Conservation (phyloP, 257 asterid species). For the Marsdenia floribunda region DNA sequence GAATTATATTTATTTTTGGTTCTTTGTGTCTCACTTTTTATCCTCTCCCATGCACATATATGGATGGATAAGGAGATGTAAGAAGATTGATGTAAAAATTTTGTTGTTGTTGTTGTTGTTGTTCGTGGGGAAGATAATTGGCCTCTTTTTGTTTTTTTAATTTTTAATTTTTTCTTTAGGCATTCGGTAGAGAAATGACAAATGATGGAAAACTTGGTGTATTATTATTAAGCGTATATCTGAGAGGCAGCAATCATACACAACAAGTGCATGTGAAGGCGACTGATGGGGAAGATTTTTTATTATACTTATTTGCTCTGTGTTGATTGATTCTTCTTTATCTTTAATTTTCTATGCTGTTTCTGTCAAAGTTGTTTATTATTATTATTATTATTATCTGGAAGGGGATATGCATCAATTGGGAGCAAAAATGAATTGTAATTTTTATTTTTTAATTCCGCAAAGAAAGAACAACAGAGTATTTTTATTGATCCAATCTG, state of each 20-base stretch:
- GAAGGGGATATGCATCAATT: background rate
- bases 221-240: background rate
- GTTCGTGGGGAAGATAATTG: background rate
- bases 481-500: background rate
- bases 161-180: background rate
- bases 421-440: background rate
- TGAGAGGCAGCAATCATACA: background rate
- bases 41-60: conserved; percentile 25
- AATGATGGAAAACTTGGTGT: background rate
- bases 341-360: background rate
- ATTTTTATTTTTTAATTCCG: background rate
- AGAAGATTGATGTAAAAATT: background rate
- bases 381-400: background rate
- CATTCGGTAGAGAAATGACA: background rate
- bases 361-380: background rate
- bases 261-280: background rate
- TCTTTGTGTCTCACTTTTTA: conserved; percentile 10
- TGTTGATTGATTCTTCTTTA: background rate
- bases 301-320: background rate
- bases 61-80: conserved; percentile 32
- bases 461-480: background rate
- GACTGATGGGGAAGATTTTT: background rate
- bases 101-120: background rate
- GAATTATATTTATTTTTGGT: conserved; percentile 1
- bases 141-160: background rate